Percentiles rank a stretch among this genome's conserved stretches.
phyloP scores from a whole-genome alignment of 2,329 filamentous ascomycete species.

The Aulographum hederae region DNA sequence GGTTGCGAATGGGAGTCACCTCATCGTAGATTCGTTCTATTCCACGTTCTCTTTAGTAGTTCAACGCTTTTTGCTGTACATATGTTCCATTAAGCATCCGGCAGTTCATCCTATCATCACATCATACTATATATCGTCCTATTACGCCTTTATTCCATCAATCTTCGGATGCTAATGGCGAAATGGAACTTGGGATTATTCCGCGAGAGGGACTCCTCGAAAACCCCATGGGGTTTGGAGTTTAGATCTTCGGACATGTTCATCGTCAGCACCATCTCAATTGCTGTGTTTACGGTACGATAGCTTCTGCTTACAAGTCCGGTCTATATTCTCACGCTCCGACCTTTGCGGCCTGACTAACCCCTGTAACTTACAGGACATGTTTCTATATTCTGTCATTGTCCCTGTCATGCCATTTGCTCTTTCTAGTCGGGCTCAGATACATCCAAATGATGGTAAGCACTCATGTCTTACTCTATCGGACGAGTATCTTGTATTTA shows the following conservation, averaged over 20 bases:
- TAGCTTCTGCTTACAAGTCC: not conserved
- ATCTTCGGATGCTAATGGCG: no score
- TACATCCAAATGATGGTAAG: conserved; percentile 21
- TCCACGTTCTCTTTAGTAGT: no score
- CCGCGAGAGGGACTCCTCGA: no score
- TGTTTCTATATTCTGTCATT: conserved; percentile 45
- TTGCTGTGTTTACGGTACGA: conserved; percentile 17
- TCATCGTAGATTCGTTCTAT: no score
- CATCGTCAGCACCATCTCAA: conserved; percentile 16
- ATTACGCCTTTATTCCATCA: no score
- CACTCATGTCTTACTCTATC: conserved; percentile 6
- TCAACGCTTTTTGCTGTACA: no score
- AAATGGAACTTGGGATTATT: no score
- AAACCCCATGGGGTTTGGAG: conserved; percentile 3
- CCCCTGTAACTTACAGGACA: conserved; percentile 22
- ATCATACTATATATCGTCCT: no score
- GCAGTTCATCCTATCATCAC: no score
- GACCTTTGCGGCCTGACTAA: no score
- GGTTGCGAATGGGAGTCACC: no score
- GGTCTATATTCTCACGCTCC: not conserved
- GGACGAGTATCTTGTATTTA: conserved; percentile 1
- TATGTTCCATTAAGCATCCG: no score
- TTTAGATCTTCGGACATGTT: conserved; percentile 13
- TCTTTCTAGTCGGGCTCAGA: conserved; percentile 34
- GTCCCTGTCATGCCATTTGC: conserved; percentile 58